Conservation (phyloP, 495 filamentous ascomycete genomes). For the Mycothermus thermophilus region DNA sequence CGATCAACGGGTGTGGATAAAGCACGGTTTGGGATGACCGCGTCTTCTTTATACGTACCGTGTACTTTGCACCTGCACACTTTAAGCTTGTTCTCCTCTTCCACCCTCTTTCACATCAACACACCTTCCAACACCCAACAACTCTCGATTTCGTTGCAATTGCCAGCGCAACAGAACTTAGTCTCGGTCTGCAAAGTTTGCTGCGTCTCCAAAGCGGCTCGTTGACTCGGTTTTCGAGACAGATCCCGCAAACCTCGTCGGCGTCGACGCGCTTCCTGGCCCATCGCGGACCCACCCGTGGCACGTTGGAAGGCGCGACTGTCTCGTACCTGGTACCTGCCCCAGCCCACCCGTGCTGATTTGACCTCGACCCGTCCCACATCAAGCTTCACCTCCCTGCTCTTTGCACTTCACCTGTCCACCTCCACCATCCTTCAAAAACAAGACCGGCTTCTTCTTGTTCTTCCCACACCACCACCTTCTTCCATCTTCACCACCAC, state of each 20-base stretch:
- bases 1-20: constrained; percentile 12
- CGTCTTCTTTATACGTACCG: constrained; percentile 9
- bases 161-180: too few species aligned
- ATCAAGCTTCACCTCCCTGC: constrained; percentile 4
- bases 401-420: constrained; percentile 7
- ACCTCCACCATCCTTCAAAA: constrained; percentile 21
- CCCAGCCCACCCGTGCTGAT: constrained; percentile 15
- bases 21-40: constrained; percentile 17
- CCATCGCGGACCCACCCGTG: neutral
- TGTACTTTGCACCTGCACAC: constrained; percentile 19
- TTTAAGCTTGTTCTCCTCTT: too few species aligned
- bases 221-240: too few species aligned
- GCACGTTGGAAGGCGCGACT: constrained; percentile 1
- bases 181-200: too few species aligned
- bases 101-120: neutral
- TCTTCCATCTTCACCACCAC: too few species aligned
- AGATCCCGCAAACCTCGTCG: too few species aligned
- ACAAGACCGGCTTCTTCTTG: constrained; percentile 17
- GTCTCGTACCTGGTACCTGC: constrained; percentile 19
- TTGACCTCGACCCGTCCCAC: constrained; percentile 17
- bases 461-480: too few species aligned
- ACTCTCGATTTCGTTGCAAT: too few species aligned
- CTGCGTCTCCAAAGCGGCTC: too few species aligned
- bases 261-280: constrained; percentile 3
- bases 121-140: too few species aligned